phyloP scores from a whole-genome alignment of 345 rosid genomes.

The rapeseed (Brassica napus) region DNA sequence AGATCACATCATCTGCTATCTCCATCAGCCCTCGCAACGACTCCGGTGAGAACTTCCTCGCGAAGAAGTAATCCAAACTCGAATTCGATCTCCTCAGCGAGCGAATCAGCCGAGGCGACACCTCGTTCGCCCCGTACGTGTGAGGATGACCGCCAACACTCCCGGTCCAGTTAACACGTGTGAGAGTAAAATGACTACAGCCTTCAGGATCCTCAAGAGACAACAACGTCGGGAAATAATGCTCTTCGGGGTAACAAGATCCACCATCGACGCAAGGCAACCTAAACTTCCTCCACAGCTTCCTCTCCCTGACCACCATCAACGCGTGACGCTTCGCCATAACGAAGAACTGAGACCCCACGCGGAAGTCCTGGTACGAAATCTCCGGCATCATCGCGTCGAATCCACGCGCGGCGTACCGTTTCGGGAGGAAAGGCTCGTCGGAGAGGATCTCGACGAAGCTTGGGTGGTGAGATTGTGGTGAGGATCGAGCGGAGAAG shows the following conservation, averaged over 20 bases:
- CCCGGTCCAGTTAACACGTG: slow-evolving; percentile 80
- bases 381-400: slow-evolving; percentile 69
- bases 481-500: slow-evolving; percentile 40
- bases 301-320: slow-evolving; percentile 57
- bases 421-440: slow-evolving; percentile 58
- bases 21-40: slow-evolving; percentile 67
- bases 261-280: slow-evolving; percentile 57
- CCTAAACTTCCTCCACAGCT: slow-evolving; percentile 75
- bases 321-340: slow-evolving; percentile 72
- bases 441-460: slow-evolving; percentile 73
- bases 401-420: slow-evolving; percentile 69
- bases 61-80: slow-evolving; percentile 59
- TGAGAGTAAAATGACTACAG: slow-evolving; percentile 63
- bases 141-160: slow-evolving; percentile 75
- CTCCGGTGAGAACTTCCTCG: slow-evolving; percentile 75
- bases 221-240: slow-evolving; percentile 81
- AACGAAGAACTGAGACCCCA: slow-evolving; percentile 88
- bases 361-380: slow-evolving; percentile 57
- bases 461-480: slow-evolving; percentile 36
- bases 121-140: slow-evolving; percentile 48
- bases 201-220: slow-evolving; percentile 70
- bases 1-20: slow-evolving; percentile 62
- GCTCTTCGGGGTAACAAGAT: slow-evolving; percentile 85
- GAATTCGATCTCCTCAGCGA: slow-evolving; percentile 57
- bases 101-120: slow-evolving; percentile 51